These are phyloP conservation scores for Lolium multiflorum DNA, from an alignment of 176 grass and related monocot genomes.

Conservation along the genomic window DNA sequence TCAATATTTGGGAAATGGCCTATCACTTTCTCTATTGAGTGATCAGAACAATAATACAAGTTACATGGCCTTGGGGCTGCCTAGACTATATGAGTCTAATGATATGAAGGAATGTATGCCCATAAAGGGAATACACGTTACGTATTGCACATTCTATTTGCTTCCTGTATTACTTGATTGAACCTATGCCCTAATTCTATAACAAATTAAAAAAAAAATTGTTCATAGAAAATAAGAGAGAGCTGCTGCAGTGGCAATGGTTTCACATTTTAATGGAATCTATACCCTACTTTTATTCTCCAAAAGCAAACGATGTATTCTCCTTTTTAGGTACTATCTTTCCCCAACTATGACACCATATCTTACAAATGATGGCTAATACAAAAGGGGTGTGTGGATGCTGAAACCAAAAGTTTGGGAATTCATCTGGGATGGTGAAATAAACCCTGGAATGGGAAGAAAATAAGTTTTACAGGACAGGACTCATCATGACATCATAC, in stretches of 20 bases:
- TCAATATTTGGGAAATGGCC: not conserved
- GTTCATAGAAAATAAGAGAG: not conserved
- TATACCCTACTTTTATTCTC: not conserved
- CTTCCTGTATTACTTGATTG: not conserved
- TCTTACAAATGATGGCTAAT: constrained; percentile 20
- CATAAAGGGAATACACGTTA: constrained; percentile 20
- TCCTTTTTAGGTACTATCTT: not conserved
- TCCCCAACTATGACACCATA: constrained; percentile 6
- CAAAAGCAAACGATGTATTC: constrained; percentile 13
- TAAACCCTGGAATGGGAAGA: not conserved
- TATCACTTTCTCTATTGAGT: not conserved
- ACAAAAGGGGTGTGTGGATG: not conserved
- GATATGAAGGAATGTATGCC: not conserved
- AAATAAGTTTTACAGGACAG: not conserved
- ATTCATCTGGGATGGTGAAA: constrained; percentile 31
- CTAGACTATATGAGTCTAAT: constrained; percentile 5
- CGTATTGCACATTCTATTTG: constrained; percentile 23
- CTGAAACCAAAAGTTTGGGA: constrained; percentile 19
- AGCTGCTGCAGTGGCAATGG: not conserved
- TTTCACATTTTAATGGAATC: constrained; percentile 9
- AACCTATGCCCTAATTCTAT: not conserved
- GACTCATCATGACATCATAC: not conserved
- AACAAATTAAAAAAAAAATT: constrained; percentile 16
- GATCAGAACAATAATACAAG: constrained; percentile 7
- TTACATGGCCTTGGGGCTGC: not conserved